Percentiles rank a stretch among this genome's conserved stretches.
phyloP scores from a whole-genome alignment of 2,329 filamentous ascomycete species.

The Lasiodiplodia gonubiensis region DNA sequence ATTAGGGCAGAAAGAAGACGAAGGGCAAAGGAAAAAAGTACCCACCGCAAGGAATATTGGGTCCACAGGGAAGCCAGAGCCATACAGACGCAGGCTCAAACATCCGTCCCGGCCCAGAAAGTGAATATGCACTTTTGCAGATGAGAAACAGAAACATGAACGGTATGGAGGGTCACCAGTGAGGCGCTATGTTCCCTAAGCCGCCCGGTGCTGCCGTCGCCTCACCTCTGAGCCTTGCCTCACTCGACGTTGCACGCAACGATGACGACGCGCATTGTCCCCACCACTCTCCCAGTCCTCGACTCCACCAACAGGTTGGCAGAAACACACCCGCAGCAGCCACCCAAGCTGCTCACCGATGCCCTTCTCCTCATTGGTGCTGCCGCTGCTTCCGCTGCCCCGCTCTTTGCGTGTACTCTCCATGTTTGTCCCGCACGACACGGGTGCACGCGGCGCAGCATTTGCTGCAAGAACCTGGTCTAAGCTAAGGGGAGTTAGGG shows the following conservation, averaged over 20 bases:
- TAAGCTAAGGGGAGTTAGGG: background rate
- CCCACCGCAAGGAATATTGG: conserved; percentile 16
- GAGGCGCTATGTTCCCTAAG: background rate
- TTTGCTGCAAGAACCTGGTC: background rate
- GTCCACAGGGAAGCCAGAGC: background rate
- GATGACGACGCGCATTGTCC: conserved; percentile 31
- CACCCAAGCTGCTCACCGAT: conserved; percentile 33
- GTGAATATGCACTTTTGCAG: background rate
- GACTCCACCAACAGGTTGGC: conserved; percentile 47
- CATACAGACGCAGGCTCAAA: background rate
- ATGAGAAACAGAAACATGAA: background rate
- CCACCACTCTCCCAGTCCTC: conserved; percentile 52
- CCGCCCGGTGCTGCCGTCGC: background rate
- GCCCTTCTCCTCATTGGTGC: conserved; percentile 7
- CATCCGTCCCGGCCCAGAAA: background rate
- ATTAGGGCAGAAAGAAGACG: background rate
- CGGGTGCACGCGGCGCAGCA: background rate
- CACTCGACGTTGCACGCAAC: background rate
- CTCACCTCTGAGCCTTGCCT: background rate
- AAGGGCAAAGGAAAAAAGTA: conserved; percentile 7
- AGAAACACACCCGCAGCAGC: conserved; percentile 42
- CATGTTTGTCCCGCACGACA: background rate
- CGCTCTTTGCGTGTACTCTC: background rate
- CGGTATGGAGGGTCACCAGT: no score
- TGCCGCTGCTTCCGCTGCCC: background rate